Percentiles rank a stretch among this genome's conserved stretches.
Conservation (phyloP, 2,329 filamentous ascomycete genomes). For the Neonectria punicea region DNA sequence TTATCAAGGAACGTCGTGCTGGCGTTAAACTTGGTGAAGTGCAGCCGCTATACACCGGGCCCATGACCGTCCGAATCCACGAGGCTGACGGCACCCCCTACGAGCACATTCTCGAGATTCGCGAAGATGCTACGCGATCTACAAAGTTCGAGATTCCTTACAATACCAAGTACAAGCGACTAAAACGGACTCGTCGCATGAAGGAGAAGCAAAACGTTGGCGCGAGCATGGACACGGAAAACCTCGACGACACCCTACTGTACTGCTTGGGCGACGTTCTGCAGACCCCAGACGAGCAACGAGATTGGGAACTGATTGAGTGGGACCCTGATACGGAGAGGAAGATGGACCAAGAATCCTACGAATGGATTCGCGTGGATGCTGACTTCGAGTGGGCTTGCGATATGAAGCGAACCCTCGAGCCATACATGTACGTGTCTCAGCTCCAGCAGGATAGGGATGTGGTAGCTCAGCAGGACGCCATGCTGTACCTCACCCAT, state of each 20-base stretch:
- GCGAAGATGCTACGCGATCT: slow-evolving; percentile 79
- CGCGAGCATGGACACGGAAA: slow-evolving; percentile 68
- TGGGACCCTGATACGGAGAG: slow-evolving; percentile 91
- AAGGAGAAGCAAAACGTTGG: slow-evolving; percentile 74
- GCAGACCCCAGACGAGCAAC: slow-evolving; percentile 81
- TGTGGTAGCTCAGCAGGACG: slow-evolving; percentile 85
- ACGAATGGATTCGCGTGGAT: slow-evolving; percentile 98
- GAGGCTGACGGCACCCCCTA: slow-evolving; percentile 98
- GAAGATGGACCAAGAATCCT: slow-evolving; percentile 94
- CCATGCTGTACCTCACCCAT: slow-evolving; percentile 78
- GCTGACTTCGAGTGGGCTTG: slow-evolving; percentile 99
- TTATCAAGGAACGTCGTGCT: slow-evolving; percentile 81
- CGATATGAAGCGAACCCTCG: slow-evolving; percentile 82
- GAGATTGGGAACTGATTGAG: slow-evolving; percentile 85
- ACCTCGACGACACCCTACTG: slow-evolving; percentile 82
- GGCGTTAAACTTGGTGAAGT: slow-evolving; percentile 75
- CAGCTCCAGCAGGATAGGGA: slow-evolving; percentile 97
- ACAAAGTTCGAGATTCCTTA: slow-evolving; percentile 94
- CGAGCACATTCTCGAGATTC: slow-evolving; percentile 96
- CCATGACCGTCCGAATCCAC: slow-evolving; percentile 97
- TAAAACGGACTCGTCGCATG: slow-evolving; percentile 87
- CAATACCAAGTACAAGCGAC: slow-evolving; percentile 98
- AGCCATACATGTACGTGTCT: slow-evolving; percentile 97
- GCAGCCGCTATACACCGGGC: slow-evolving; percentile 88
- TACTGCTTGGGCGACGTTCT: slow-evolving; percentile 95